Evolutionary conservation across 2,329 filamentous ascomycete species (phyloP), one percentile per base, ranked within the genome.

Genomic region (Helotiales sp.): DNA sequence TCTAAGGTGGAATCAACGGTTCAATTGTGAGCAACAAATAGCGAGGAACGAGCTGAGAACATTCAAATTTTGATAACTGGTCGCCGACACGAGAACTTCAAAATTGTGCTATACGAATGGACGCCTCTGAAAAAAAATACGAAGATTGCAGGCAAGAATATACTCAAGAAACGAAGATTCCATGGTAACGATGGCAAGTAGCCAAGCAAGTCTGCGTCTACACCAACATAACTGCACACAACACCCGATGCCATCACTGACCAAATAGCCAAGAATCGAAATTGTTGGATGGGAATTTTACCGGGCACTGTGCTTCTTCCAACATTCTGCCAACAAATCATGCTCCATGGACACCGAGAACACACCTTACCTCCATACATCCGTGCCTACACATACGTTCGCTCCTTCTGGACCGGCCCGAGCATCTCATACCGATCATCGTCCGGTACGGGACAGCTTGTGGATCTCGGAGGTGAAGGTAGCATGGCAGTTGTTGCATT

Each of bases 401-500:
- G 17, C 47, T 55, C 60, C 32, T 54, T 54, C 15, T 52, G 28
- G 20, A 30, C 49, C 26, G 32, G 28, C 15, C 32, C 32, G 7
- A 30, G 32, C 61, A n/a, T n/a, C 20, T 45, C 61, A 43, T 49
- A 24, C 28, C 24, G 22, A 30, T 61, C n/a, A 10, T 63, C 61
- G 10, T 45, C 61, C 22, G 32, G 47, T 10, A 20, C 28, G 4
- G 49, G 49, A 37, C 17, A 43, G 5, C 47, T 45, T 17, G 49
- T 20, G 2, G 32, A 54, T 22, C 49, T 40, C 34, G 43, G 6
- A 32, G 47, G 22, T 52, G 20, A 28, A 17, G 61, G 34, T 7
- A 57, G 54, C 54, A 57, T 40, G 34, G 32, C 15, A 37, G 4
- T 57, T 6, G 32, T 24, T 13, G 50, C 34, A 5, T 6, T 28